Percentiles rank a stretch among this genome's conserved stretches.
phyloP scores from a whole-genome alignment of 2,329 filamentous ascomycete genomes.

The Phaeosphaeria sp. region DNA sequence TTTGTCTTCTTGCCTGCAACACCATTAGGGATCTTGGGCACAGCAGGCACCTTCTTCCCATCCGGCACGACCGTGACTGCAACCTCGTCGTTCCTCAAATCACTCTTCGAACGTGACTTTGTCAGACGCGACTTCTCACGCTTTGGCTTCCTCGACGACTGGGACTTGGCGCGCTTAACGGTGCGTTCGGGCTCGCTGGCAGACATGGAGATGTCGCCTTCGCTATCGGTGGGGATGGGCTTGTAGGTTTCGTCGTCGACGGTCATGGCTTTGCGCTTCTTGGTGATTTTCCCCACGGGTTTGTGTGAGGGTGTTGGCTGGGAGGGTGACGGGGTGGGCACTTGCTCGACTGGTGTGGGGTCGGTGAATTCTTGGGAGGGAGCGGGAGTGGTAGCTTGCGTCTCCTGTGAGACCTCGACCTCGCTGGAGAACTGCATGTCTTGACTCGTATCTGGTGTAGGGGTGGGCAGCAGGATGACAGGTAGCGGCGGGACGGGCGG shows the following conservation, averaged over 20 bases:
- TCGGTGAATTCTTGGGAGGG: conserved; percentile 23
- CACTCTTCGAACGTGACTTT: conserved; percentile 19
- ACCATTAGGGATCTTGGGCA: conserved; percentile 34
- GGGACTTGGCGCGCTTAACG: conserved; percentile 22
- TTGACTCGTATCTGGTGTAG: conserved; percentile 16
- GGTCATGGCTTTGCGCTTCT: conserved; percentile 48
- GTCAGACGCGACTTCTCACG: conserved; percentile 20
- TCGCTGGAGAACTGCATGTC: conserved; percentile 22
- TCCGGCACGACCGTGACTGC: conserved; percentile 37
- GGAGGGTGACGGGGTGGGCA: not conserved
- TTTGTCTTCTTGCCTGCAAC: conserved; percentile 24
- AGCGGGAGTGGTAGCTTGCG: conserved; percentile 24
- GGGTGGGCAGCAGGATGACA: conserved; percentile 36
- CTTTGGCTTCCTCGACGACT: conserved; percentile 18
- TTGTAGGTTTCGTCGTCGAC: conserved; percentile 41
- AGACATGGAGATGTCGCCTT: conserved; percentile 24
- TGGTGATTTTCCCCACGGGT: conserved; percentile 31
- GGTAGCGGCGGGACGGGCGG: conserved; percentile 48
- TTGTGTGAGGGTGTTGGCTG: conserved; percentile 1
- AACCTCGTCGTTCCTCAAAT: conserved; percentile 15
- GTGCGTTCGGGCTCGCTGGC: conserved; percentile 25
- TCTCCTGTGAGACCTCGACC: conserved; percentile 26
- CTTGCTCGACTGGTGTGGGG: conserved; percentile 6
- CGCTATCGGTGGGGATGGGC: conserved; percentile 28
- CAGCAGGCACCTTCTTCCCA: conserved; percentile 34